Evolutionary conservation across 768 basidiomycete genomes (phyloP).

Genomic region (Xanthoconium purpureum): DNA sequence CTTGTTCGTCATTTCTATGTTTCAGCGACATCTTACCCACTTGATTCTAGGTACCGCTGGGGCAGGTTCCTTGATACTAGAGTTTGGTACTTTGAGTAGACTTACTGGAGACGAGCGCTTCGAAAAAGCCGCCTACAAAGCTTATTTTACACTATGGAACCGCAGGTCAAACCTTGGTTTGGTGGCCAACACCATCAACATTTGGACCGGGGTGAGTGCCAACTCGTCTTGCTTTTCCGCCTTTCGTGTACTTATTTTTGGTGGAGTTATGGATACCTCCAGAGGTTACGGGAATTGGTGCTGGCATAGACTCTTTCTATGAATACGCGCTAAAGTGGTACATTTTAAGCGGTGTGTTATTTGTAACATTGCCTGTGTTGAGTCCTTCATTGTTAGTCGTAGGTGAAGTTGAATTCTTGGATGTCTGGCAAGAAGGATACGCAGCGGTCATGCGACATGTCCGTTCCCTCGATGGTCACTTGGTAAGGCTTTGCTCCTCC

Average conservation of each 20-base stretch:
- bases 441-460: constrained; percentile 83
- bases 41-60: constrained; percentile 73
- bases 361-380: not conserved
- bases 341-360: constrained; percentile 66
- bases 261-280: constrained; percentile 67
- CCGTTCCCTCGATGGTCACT: constrained; percentile 80
- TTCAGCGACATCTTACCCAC: constrained; percentile 2
- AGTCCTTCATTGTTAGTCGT: constrained; percentile 1
- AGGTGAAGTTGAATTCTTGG: constrained; percentile 78
- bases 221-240: not conserved
- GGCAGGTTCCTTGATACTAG: constrained; percentile 88
- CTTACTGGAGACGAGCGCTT: constrained; percentile 88
- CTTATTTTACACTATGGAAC: constrained; percentile 94
- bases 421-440: constrained; percentile 83
- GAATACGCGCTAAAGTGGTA: constrained; percentile 95
- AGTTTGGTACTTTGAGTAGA: constrained; percentile 90
- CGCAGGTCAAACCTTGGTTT: constrained; percentile 79
- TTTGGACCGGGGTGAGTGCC: constrained; percentile 67
- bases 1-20: constrained; percentile 56
- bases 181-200: constrained; percentile 88
- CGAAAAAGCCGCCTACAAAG: constrained; percentile 84
- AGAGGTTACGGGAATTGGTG: constrained; percentile 79
- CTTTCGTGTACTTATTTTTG: constrained; percentile 6
- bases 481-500: constrained; percentile 46
- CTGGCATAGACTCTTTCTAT: constrained; percentile 94